These are phyloP conservation scores for Tremella fuciformis DNA, from an alignment of 768 basidiomycete species.

Conservation along the genomic window DNA sequence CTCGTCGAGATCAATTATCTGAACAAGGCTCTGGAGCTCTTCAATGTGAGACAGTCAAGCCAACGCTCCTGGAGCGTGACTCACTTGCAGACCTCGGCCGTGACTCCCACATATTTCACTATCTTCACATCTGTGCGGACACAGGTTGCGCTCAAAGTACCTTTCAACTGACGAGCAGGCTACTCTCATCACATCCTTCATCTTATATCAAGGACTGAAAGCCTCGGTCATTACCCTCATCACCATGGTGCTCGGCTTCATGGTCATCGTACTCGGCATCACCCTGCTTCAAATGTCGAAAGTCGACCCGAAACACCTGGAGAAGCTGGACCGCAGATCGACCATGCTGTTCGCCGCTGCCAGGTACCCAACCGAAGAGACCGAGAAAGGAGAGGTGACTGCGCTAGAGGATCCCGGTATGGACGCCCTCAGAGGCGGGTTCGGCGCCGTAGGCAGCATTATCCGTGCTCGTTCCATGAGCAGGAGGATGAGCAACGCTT, in stretches of 20 bases:
- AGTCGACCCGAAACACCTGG: constrained; percentile 75
- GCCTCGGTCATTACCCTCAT: constrained; percentile 75
- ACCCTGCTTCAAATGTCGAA: constrained; percentile 75
- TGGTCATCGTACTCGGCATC: constrained; percentile 71
- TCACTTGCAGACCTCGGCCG: constrained; percentile 57
- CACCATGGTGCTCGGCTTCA: constrained; percentile 84
- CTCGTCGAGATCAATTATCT: constrained; percentile 72
- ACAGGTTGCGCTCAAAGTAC: too few species aligned
- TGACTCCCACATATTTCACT: constrained; percentile 54
- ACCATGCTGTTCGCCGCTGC: constrained; percentile 90
- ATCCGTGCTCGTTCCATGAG: constrained; percentile 56
- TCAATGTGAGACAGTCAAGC: constrained; percentile 55
- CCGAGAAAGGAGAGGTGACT: constrained; percentile 67
- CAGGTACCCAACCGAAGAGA: constrained; percentile 63
- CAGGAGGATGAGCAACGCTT: constrained; percentile 36
- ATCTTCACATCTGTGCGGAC: constrained; percentile 51
- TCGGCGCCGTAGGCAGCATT: constrained; percentile 86
- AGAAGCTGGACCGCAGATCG: constrained; percentile 73
- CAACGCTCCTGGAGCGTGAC: neutral
- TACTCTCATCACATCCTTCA: constrained; percentile 58
- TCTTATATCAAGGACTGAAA: constrained; percentile 84
- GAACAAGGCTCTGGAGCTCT: constrained; percentile 90
- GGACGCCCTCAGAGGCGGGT: constrained; percentile 83
- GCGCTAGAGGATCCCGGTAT: constrained; percentile 87
- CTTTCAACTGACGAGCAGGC: constrained; percentile 4